Evolutionary conservation across 805 yeast genomes (phyloP), one percentile per base, ranked within the genome.

Genomic region (Komagataella populi): DNA sequence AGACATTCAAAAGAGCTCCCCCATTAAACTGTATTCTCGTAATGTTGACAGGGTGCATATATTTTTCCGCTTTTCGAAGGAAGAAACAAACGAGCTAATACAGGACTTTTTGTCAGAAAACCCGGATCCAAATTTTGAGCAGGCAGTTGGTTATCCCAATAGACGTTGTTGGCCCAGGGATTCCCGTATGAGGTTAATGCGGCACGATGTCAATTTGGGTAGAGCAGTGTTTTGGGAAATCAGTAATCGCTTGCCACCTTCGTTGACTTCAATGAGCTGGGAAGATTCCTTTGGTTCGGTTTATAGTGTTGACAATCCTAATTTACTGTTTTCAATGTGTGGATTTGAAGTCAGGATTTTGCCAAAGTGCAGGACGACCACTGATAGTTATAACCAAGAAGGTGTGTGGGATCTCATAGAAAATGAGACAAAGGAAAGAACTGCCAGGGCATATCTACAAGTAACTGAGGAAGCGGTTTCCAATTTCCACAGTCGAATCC

Each of bases 101-200:
- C 83, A 83, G 53, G 91, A 87, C 22, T 88, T 73, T 59, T 66
- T 90, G 20, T 73, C 85, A 0, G 96, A 87, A 58, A 85, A 87
- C 59, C 96, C 96, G 1, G 96, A 90, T 68, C 96, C 96, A 0
- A 87, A 90, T 61, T 87, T 86, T 64, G 96, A 86, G 59, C 85
- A 83, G 57, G 81, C 83, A 6, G 80, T 85, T 43, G 95, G 95
- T 0, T 91, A 89, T 64, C 86, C 85, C 60, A 91, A 88, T 57
- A 84, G 85, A 57, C 81, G 81, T 49, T 89, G 97, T 62, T 93
- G 99, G 99, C 96, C 99, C 3, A 70, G 86, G 47, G 98, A 93
- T 62, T 71, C 83, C 18, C 77, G 97, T 53, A 93, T 93, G 98
- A 78, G 88, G 56, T 67, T 93, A 49, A 82, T 90, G 81, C 74